These are phyloP conservation scores for Alternaria panax DNA, from an alignment of 2,329 filamentous ascomycete genomes.

Conservation along the genomic window DNA sequence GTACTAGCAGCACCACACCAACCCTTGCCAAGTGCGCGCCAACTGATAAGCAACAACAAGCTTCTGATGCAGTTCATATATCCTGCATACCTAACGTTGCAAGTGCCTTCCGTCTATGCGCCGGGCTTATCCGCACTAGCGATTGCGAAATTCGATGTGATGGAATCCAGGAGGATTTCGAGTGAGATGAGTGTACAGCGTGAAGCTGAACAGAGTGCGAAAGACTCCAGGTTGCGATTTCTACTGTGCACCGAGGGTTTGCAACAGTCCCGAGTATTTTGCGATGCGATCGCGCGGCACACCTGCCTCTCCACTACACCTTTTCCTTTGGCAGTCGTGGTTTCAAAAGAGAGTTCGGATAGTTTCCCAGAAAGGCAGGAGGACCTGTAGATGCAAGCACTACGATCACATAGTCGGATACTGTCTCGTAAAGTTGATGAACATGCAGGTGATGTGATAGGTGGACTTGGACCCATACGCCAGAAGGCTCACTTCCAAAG, in stretches of 20 bases:
- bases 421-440: background rate
- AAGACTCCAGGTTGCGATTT: background rate
- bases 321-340: background rate
- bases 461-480: background rate
- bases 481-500: background rate
- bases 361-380: background rate
- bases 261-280: too few relatives aligned
- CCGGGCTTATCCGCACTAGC: background rate
- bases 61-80: constrained; percentile 6
- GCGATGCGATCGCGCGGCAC: background rate
- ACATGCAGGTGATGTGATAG: background rate
- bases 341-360: background rate
- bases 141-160: background rate
- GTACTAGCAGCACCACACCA: constrained; percentile 2
- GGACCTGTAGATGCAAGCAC: background rate
- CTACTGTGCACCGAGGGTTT: background rate
- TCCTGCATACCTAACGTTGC: background rate
- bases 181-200: background rate
- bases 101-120: background rate
- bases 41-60: constrained; percentile 13
- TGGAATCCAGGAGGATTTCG: background rate
- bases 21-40: constrained; percentile 11
- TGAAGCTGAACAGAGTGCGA: background rate
- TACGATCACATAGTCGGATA: background rate
- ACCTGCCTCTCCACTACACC: background rate